phyloP scores from a whole-genome alignment of 2,329 filamentous ascomycete genomes.

The Myriangium duriaei region DNA sequence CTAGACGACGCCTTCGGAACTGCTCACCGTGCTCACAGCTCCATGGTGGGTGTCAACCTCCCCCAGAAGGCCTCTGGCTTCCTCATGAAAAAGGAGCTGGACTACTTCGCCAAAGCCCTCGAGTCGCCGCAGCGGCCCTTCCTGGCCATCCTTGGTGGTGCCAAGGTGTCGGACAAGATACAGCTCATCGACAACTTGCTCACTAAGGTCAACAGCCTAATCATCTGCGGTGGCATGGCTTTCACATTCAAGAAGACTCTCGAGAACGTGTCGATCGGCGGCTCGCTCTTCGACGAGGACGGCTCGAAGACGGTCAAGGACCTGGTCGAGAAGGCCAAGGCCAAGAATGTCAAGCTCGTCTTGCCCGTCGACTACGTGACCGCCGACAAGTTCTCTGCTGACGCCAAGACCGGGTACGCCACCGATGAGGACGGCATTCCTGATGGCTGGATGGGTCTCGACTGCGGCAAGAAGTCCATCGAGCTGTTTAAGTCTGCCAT shows the following conservation, averaged over 20 bases:
- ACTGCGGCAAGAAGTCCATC: slow-evolving; percentile 81
- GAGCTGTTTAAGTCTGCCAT: slow-evolving; percentile 84
- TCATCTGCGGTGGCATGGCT: slow-evolving; percentile 96
- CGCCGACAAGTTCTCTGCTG: slow-evolving; percentile 82
- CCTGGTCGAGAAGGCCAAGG: slow-evolving; percentile 90
- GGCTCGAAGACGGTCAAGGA: slow-evolving; percentile 82
- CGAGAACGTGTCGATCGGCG: slow-evolving; percentile 76
- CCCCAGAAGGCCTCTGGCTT: slow-evolving; percentile 96
- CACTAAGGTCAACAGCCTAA: slow-evolving; percentile 91
- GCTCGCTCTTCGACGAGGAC: slow-evolving; percentile 83
- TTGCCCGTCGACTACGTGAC: slow-evolving; percentile 92
- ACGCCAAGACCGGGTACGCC: slow-evolving; percentile 69
- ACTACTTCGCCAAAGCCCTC: slow-evolving; percentile 96
- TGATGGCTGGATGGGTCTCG: slow-evolving; percentile 95
- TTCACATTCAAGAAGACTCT: slow-evolving; percentile 99
- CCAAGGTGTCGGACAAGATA: slow-evolving; percentile 99
- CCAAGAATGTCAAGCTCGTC: slow-evolving; percentile 88
- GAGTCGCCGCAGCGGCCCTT: slow-evolving; percentile 90
- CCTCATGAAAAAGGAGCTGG: slow-evolving; percentile 99
- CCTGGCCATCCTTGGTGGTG: slow-evolving; percentile 94
- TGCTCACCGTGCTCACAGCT: slow-evolving; percentile 95
- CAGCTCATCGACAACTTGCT: slow-evolving; percentile 98
- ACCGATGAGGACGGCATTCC: slow-evolving; percentile 83
- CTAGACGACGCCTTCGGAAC: slow-evolving; percentile 96
- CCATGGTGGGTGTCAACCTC: slow-evolving; percentile 94